Conservation (phyloP, 2,329 filamentous ascomycete species). For the Fonsecaea monophora region DNA sequence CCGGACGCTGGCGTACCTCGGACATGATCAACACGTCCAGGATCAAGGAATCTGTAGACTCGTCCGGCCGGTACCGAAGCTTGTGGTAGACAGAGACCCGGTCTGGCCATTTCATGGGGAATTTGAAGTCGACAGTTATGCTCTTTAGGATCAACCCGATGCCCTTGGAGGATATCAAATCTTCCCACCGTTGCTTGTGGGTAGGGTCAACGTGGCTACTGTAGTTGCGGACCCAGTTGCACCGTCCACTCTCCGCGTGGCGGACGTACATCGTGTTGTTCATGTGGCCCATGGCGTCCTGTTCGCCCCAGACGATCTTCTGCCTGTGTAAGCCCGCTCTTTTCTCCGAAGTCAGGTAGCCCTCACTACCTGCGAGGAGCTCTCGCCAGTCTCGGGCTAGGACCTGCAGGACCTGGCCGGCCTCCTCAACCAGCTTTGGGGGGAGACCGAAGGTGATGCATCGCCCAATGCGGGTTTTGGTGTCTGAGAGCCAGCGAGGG, state of each 20-base stretch:
- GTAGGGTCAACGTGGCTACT: constrained; percentile 66
- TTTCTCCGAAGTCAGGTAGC: constrained; percentile 70
- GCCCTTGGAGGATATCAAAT: constrained; percentile 70
- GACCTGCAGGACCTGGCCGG: constrained; percentile 64
- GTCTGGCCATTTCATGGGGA: constrained; percentile 85
- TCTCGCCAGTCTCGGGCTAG: constrained; percentile 73
- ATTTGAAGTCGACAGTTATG: constrained; percentile 85
- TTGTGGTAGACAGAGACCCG: constrained; percentile 84
- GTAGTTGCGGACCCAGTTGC: constrained; percentile 79
- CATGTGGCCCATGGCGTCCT: constrained; percentile 70
- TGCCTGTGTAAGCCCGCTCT: constrained; percentile 69
- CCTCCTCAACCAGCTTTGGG: constrained; percentile 63
- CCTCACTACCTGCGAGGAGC: constrained; percentile 75
- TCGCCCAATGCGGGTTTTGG: constrained; percentile 71
- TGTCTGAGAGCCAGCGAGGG: constrained; percentile 73
- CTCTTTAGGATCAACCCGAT: constrained; percentile 79
- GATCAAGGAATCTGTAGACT: constrained; percentile 60
- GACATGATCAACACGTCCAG: constrained; percentile 73
- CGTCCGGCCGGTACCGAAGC: constrained; percentile 62
- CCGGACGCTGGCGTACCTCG: constrained; percentile 73
- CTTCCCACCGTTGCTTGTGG: constrained; percentile 69
- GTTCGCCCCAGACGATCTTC: constrained; percentile 79
- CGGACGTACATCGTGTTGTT: constrained; percentile 86
- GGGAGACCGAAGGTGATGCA: constrained; percentile 76
- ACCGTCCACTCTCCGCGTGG: constrained; percentile 80